phyloP scores from a whole-genome alignment of 2,329 filamentous ascomycete genomes.

The Fusarium marasasianum region DNA sequence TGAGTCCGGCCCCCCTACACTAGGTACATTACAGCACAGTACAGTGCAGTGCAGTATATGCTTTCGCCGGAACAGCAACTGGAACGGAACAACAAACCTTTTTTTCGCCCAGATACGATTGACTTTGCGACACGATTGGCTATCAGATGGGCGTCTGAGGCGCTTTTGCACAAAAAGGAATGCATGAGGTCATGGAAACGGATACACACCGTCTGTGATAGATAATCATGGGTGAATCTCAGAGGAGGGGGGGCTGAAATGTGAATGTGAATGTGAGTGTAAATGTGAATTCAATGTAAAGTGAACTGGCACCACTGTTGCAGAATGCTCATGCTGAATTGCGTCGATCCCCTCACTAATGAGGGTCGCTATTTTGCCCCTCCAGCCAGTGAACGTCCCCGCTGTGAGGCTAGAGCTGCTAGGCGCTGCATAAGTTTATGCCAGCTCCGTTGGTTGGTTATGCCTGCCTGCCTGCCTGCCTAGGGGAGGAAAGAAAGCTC shows the following conservation, averaged over 20 bases:
- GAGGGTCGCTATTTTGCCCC: constrained; percentile 14
- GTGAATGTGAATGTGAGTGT: constrained; percentile 7
- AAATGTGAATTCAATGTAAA: neutral
- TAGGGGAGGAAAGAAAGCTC: no score
- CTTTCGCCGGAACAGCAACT: constrained; percentile 34
- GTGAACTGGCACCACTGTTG: constrained; percentile 45
- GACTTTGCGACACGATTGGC: constrained; percentile 34
- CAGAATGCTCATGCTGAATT: constrained; percentile 24
- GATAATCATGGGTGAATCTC: neutral
- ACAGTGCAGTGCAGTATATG: neutral
- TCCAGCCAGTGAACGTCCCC: constrained; percentile 34
- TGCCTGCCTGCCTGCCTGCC: neutral
- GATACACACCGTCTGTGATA: constrained; percentile 11
- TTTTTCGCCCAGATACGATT: constrained; percentile 18
- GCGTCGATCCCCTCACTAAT: constrained; percentile 41
- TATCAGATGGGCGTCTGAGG: constrained; percentile 30
- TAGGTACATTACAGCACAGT: neutral
- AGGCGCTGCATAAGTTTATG: constrained; percentile 35
- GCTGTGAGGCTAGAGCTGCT: constrained; percentile 32
- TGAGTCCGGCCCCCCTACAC: constrained; percentile 21
- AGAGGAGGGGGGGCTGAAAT: constrained; percentile 31
- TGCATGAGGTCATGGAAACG: constrained; percentile 50
- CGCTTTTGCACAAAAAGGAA: constrained; percentile 45
- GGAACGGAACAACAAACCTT: constrained; percentile 44
- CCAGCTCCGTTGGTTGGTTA: constrained; percentile 10